Conservation (phyloP, 306 rosid genomes). For the Trichosanthes cucumerina region DNA sequence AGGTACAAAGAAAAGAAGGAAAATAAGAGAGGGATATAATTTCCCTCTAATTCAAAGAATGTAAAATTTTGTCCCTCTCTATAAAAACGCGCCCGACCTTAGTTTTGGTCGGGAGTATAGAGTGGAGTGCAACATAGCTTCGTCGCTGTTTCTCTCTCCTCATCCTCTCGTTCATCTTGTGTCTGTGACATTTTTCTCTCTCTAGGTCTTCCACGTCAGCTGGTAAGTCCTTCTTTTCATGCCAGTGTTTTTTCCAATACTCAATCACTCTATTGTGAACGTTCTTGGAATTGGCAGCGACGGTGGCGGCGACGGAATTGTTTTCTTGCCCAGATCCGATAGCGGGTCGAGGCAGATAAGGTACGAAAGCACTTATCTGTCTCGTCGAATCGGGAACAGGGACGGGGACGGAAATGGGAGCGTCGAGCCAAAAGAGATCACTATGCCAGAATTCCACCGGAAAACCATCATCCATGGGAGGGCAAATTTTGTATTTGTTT, state of each 20-base stretch:
- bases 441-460: constrained; percentile 26
- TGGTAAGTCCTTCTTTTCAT: neutral
- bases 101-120: constrained; percentile 53
- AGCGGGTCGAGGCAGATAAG: constrained; percentile 20
- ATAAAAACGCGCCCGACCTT: constrained; percentile 21
- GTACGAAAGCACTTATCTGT: constrained; percentile 34
- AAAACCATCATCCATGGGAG: constrained; percentile 23
- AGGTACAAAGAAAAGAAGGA: too few species aligned
- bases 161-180: constrained; percentile 63
- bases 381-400: neutral
- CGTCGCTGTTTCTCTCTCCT: constrained; percentile 58
- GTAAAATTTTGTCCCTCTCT: too few species aligned
- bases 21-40: too few species aligned
- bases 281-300: neutral
- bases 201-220: constrained; percentile 14
- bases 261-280: constrained; percentile 32
- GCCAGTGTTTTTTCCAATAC: constrained; percentile 26
- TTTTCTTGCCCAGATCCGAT: neutral
- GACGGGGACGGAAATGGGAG: neutral
- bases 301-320: neutral
- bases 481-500: neutral
- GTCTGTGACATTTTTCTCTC: constrained; percentile 36
- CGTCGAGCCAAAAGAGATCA: constrained; percentile 29
- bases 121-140: constrained; percentile 39
- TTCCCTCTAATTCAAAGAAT: too few species aligned